Evolutionary conservation across 2,329 filamentous ascomycete genomes (phyloP).

Genomic region (Calonectria pseudoreteaudii): DNA sequence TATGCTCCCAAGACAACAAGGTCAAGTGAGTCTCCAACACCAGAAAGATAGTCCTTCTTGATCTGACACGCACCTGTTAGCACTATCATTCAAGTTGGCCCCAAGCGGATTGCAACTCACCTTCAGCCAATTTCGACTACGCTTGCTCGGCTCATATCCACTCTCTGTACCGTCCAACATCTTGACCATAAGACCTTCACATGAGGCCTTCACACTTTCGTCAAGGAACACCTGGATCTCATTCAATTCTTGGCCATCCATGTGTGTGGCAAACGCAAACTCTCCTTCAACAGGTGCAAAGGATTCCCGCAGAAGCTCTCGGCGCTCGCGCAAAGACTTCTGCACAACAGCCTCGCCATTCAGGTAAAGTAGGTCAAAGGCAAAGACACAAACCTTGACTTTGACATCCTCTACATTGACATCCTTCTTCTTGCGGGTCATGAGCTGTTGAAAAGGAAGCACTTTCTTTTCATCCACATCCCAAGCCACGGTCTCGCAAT

Average conservation of each 20-base stretch:
- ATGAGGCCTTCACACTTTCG: slow-evolving; percentile 94
- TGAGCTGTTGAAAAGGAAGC: slow-evolving; percentile 95
- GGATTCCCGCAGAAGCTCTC: slow-evolving; percentile 77
- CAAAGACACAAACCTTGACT: slow-evolving; percentile 96
- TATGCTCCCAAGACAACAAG: slow-evolving; percentile 96
- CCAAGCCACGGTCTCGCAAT: slow-evolving; percentile 98
- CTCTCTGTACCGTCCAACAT: slow-evolving; percentile 96
- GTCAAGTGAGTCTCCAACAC: slow-evolving; percentile 94
- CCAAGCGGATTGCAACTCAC: slow-evolving; percentile 55
- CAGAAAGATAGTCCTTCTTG: slow-evolving; percentile 97
- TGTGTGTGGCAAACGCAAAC: slow-evolving; percentile 88
- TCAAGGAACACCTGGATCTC: slow-evolving; percentile 94
- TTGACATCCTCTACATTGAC: slow-evolving; percentile 96
- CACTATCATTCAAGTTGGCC: slow-evolving; percentile 64
- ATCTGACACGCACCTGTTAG: slow-evolving; percentile 65
- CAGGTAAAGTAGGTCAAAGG: slow-evolving; percentile 93
- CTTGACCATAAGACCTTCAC: slow-evolving; percentile 99
- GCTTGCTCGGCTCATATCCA: slow-evolving; percentile 95
- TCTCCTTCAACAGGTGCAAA: slow-evolving; percentile 88
- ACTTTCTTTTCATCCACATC: slow-evolving; percentile 96
- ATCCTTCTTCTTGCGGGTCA: slow-evolving; percentile 98
- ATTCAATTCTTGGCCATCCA: slow-evolving; percentile 89
- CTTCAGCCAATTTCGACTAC: slow-evolving; percentile 98
- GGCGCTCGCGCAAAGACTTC: slow-evolving; percentile 85
- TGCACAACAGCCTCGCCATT: slow-evolving; percentile 92